Conservation (phyloP, 2,329 filamentous ascomycete species). For the Phialophora verrucosa region DNA sequence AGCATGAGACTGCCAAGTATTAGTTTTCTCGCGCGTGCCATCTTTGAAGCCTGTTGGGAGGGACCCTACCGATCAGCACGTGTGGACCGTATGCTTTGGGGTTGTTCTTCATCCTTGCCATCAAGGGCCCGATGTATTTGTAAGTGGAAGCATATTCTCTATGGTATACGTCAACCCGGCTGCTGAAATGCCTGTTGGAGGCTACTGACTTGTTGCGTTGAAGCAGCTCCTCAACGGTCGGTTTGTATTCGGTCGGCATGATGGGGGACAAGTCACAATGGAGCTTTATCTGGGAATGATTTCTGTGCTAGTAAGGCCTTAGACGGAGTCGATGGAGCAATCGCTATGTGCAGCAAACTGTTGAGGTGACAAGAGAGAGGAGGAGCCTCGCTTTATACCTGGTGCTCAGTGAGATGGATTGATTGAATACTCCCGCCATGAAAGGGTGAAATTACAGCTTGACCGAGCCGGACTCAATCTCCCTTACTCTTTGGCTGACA, state of each 20-base stretch:
- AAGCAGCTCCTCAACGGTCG: slow-evolving; percentile 24
- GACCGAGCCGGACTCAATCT: neutral
- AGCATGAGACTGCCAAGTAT: slow-evolving; percentile 20
- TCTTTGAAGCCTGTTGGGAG: neutral
- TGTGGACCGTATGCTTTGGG: slow-evolving; percentile 23
- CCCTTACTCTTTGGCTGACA: neutral
- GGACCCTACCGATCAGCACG: slow-evolving; percentile 12
- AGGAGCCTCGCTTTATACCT: neutral
- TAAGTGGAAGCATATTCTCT: slow-evolving; percentile 22
- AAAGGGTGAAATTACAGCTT: neutral
- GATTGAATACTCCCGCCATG: neutral
- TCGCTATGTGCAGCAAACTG: neutral
- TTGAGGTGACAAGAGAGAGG: neutral
- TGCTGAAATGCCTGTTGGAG: neutral
- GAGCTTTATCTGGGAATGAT: neutral
- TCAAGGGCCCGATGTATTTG: slow-evolving; percentile 11
- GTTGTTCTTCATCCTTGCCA: slow-evolving; percentile 16
- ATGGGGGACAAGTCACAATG: neutral
- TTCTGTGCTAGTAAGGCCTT: neutral
- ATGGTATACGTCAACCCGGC: slow-evolving; percentile 6
- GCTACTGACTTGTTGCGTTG: slow-evolving; percentile 28
- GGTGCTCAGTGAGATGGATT: neutral
- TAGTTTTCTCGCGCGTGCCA: neutral
- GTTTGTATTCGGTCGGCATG: neutral
- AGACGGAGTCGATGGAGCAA: neutral